These are phyloP conservation scores for Verticillium albo-atrum DNA, from an alignment of 2,329 filamentous ascomycete genomes.

Conservation along the genomic window DNA sequence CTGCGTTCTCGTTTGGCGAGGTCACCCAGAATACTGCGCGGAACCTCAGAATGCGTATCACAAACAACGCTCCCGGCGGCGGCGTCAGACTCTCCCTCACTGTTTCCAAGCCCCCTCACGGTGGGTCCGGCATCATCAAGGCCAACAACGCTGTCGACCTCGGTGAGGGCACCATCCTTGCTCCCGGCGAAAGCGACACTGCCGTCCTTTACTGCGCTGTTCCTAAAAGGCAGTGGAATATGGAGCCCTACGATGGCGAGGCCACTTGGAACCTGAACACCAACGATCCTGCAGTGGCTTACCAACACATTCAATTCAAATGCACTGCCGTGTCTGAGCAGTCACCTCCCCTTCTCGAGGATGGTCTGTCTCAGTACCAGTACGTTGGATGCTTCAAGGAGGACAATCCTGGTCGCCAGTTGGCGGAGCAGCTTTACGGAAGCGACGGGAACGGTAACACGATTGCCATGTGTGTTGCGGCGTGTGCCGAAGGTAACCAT, in stretches of 20 bases:
- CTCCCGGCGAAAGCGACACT: slow-evolving; percentile 43
- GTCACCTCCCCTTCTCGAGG: slow-evolving; percentile 38
- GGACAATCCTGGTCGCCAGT: slow-evolving; percentile 49
- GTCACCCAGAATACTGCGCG: slow-evolving; percentile 46
- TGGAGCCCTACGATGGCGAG: slow-evolving; percentile 40
- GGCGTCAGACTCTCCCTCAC: slow-evolving; percentile 47
- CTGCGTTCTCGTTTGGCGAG: slow-evolving; percentile 49
- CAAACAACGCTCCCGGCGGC: slow-evolving; percentile 42
- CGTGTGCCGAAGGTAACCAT: slow-evolving; percentile 30
- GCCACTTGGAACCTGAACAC: slow-evolving; percentile 55
- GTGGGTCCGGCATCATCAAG: slow-evolving; percentile 46
- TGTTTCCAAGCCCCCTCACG: slow-evolving; percentile 58
- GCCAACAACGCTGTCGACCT: slow-evolving; percentile 53
- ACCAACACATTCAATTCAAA: slow-evolving; percentile 46
- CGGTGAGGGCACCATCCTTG: slow-evolving; percentile 49
- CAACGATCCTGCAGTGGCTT: slow-evolving; percentile 46
- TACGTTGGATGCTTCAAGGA: slow-evolving; percentile 54
- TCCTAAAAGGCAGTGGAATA: slow-evolving; percentile 53
- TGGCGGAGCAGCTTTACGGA: slow-evolving; percentile 36
- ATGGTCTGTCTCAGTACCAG: slow-evolving; percentile 42
- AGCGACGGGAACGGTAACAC: slow-evolving; percentile 34
- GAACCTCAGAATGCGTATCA: slow-evolving; percentile 46
- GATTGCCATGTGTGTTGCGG: slow-evolving; percentile 38
- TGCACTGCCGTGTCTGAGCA: slow-evolving; percentile 50
- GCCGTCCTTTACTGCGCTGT: slow-evolving; percentile 51